These are phyloP conservation scores for Trichoderma breve DNA, from an alignment of 2,329 filamentous ascomycete species.

Conservation along the genomic window DNA sequence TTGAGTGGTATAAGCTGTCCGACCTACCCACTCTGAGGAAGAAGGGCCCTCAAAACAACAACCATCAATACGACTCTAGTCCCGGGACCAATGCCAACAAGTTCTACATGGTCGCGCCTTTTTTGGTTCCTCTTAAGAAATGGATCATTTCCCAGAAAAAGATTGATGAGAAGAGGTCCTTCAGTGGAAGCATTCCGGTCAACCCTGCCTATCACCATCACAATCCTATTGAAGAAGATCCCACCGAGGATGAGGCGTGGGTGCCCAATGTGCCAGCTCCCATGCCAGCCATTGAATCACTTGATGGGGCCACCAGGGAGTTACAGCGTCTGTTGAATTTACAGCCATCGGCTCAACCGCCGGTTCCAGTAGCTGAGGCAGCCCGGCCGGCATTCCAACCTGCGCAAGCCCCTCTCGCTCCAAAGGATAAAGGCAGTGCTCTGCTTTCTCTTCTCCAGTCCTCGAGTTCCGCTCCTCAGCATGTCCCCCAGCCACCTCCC, in stretches of 20 bases:
- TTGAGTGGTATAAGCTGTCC: constrained; percentile 88
- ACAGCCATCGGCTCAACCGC: constrained; percentile 51
- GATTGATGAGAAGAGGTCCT: constrained; percentile 54
- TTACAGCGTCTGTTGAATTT: constrained; percentile 56
- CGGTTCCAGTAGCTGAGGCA: constrained; percentile 22
- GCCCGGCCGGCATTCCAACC: not conserved
- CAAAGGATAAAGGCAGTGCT: constrained; percentile 49
- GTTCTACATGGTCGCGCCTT: constrained; percentile 98
- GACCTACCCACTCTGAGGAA: constrained; percentile 82
- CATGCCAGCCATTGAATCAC: constrained; percentile 42
- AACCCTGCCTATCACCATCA: constrained; percentile 44
- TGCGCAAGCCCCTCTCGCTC: constrained; percentile 22
- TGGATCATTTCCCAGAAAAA: constrained; percentile 88
- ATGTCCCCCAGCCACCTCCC: constrained; percentile 21
- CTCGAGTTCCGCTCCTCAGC: constrained; percentile 26
- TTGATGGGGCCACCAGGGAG: constrained; percentile 52
- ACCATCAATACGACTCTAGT: constrained; percentile 53
- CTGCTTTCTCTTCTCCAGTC: constrained; percentile 54
- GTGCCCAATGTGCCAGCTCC: constrained; percentile 34
- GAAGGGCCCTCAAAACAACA: constrained; percentile 52
- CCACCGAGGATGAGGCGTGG: constrained; percentile 62
- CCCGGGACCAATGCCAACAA: constrained; percentile 69
- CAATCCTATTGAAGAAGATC: constrained; percentile 49
- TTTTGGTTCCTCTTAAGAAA: constrained; percentile 78
- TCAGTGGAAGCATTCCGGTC: constrained; percentile 39